Percentiles rank a stretch among this genome's conserved stretches.
These are phyloP conservation scores for Saturnispora serradocipensis DNA, from an alignment of 805 yeast genomes.

Conservation along the genomic window DNA sequence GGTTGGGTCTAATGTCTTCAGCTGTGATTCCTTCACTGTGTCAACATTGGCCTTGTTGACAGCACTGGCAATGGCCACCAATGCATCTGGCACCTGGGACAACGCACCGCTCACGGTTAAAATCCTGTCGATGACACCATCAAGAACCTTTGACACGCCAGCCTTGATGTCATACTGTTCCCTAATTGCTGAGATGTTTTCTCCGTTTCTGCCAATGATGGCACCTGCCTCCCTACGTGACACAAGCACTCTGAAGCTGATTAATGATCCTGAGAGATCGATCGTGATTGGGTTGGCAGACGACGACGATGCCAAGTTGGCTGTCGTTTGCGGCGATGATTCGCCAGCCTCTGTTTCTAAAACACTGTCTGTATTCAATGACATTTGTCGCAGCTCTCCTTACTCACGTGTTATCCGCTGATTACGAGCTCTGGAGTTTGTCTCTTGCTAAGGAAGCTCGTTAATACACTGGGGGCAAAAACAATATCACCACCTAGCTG, in stretches of 20 bases:
- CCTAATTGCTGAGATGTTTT: constrained; percentile 65
- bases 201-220: constrained; percentile 79
- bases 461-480: not conserved
- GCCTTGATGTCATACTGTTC: constrained; percentile 73
- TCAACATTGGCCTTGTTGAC: constrained; percentile 37
- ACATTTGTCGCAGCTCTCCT: not conserved
- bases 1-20: constrained; percentile 25
- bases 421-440: not conserved
- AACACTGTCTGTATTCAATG: not conserved
- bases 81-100: constrained; percentile 59
- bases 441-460: not conserved
- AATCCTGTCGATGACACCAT: constrained; percentile 76
- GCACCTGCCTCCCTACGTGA: constrained; percentile 86
- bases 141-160: constrained; percentile 72
- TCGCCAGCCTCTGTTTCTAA: not conserved
- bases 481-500: not conserved
- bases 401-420: not conserved
- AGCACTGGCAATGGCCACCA: constrained; percentile 61
- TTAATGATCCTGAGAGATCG: constrained; percentile 23
- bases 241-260: constrained; percentile 50
- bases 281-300: not conserved
- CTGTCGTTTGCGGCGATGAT: not conserved
- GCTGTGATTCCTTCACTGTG: constrained; percentile 15
- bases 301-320: not conserved
- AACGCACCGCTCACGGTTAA: constrained; percentile 69